Base-by-base conservation (phyloP, 2,329 filamentous ascomycete genomes). In the Claviceps sp. region DNA sequence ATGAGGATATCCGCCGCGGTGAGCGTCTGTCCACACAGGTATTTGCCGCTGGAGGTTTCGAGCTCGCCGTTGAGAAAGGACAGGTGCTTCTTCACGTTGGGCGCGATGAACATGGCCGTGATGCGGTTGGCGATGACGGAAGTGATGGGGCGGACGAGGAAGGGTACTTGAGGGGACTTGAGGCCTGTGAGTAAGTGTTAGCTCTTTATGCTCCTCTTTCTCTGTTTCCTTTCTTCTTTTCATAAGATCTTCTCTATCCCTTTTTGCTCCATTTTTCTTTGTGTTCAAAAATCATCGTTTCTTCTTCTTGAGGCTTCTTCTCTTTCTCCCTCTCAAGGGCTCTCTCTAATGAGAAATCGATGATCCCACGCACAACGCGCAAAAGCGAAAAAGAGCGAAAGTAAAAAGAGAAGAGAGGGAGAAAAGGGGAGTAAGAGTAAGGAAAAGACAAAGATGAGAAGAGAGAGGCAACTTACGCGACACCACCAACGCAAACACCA, bases 401-500 rank as follows among this genome's bases (percentile, higher is more conserved):
- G 11, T 9, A 2, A 16, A 11, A 9, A 9, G n/a, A 3, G 24
- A 16, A 30, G 18, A 45, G 14, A 13, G 24, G 7, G 4, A 30
- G 6, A 5, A 46, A 16, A 5, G 16, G 7, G 11, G 5, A 18
- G 30, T 13, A 5, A 45, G 22, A 45, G 7, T 16, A 26, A 41
- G 24, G 44, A 44, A 5, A 43, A 36, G 13, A 44, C 5, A n/a
- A n/a, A 4, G n/a, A n/a, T 47, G 11, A 49, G 4, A n/a, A 49
- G 7, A 13, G 2, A 49, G 30, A 13, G 24, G 41, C 1, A 37
- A 68, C 72, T 53, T 63, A 77, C 74, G 65, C 4, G 61, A 62
- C 13, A 85, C 70, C 26, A 95, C 68, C 16, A 93, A 63, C 14
- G 74, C 70, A 55, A 87, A 67, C 1, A 90, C 67, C 56, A 93